Conservation (phyloP, 805 yeast genomes). For the Hanseniaspora lindneri region DNA sequence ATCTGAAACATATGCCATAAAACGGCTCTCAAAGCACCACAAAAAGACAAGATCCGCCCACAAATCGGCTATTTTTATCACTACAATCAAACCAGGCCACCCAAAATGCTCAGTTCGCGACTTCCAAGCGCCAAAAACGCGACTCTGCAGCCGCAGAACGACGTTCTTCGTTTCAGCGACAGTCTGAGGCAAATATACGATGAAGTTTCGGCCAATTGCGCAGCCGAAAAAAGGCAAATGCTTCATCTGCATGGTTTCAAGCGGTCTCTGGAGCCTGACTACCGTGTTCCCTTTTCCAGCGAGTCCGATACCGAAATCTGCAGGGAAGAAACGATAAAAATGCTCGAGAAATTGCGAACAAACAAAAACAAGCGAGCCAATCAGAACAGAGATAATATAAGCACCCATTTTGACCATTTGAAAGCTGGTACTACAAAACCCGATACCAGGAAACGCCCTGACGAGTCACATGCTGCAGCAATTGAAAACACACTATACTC, state of each 20-base stretch:
- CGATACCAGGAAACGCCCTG: slow-evolving; percentile 16
- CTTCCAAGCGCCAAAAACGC: background rate
- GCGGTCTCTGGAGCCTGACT: slow-evolving; percentile 1
- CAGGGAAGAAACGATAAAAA: slow-evolving; percentile 1
- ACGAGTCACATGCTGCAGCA: slow-evolving; percentile 23
- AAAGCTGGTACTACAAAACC: background rate
- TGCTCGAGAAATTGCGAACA: background rate
- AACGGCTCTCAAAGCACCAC: no score
- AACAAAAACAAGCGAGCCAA: background rate
- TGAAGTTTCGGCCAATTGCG: background rate
- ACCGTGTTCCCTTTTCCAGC: background rate
- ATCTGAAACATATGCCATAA: no score
- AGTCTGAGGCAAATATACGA: background rate
- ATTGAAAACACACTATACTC: slow-evolving; percentile 5
- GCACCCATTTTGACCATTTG: background rate
- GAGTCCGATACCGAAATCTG: background rate
- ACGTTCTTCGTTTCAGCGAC: background rate
- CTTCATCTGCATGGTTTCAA: slow-evolving; percentile 3
- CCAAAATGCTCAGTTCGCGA: background rate
- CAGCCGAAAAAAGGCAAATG: background rate
- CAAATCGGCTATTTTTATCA: background rate
- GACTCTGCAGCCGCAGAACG: background rate
- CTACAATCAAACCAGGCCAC: background rate
- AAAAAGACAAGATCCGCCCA: no score
- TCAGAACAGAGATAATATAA: no score